A percentile compares a stretch with the other conserved stretches of the same genome.
Conservation (phyloP, 805 yeast species). For the Candida chilensis region DNA sequence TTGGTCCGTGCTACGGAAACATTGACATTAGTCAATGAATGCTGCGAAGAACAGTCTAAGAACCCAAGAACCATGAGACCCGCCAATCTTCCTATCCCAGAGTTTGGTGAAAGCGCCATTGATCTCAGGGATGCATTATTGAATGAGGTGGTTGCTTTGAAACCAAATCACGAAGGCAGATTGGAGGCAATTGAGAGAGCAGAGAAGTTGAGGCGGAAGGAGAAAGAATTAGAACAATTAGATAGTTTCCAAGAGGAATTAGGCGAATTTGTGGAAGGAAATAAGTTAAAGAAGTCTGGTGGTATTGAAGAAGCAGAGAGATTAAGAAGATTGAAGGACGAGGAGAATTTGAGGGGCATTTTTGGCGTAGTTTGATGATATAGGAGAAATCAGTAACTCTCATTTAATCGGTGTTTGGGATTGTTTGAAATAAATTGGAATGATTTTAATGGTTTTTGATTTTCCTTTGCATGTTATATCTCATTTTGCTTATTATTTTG, state of each 20-base stretch:
- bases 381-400: no score
- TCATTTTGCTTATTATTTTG: no score
- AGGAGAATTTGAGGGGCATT: slow-evolving; percentile 60
- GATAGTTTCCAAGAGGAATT: slow-evolving; percentile 80
- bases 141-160: slow-evolving; percentile 66
- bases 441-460: no score
- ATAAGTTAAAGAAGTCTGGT: slow-evolving; percentile 71
- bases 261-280: slow-evolving; percentile 74
- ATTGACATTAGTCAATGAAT: slow-evolving; percentile 68
- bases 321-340: slow-evolving; percentile 56
- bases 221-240: slow-evolving; percentile 42
- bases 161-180: slow-evolving; percentile 79
- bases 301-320: slow-evolving; percentile 86
- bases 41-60: slow-evolving; percentile 70
- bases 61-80: slow-evolving; percentile 33
- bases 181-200: slow-evolving; percentile 86
- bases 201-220: slow-evolving; percentile 69
- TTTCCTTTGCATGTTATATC: no score
- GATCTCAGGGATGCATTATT: slow-evolving; percentile 69
- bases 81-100: slow-evolving; percentile 37
- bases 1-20: slow-evolving; percentile 75
- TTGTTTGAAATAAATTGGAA: no score
- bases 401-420: no score
- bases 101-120: slow-evolving; percentile 55
- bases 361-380: no score